These are phyloP conservation scores for Penicillium palitans DNA, from an alignment of 2,329 filamentous ascomycete genomes.

Conservation along the genomic window DNA sequence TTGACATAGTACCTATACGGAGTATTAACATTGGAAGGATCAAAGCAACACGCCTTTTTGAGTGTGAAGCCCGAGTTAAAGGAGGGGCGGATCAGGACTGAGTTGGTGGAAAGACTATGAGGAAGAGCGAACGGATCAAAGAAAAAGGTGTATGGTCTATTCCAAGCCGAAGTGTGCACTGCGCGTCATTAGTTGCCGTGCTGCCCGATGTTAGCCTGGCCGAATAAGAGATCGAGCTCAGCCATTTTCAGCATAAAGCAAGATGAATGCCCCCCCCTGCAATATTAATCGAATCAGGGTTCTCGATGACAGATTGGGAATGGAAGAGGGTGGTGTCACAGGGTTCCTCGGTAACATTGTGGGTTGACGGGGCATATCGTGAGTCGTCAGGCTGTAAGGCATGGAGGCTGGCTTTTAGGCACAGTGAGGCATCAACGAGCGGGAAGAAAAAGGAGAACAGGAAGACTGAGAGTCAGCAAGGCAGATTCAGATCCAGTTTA, in stretches of 20 bases:
- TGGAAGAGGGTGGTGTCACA: conserved; percentile 22
- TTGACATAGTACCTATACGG: neutral
- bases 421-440: conserved; percentile 8
- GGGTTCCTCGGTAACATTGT: conserved; percentile 21
- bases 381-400: conserved; percentile 27
- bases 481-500: conserved; percentile 1
- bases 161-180: conserved; percentile 9
- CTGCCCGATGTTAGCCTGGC: conserved; percentile 20
- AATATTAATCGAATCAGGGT: neutral
- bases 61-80: neutral
- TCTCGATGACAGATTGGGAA: neutral
- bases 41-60: neutral
- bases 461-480: neutral
- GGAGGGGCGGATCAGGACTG: conserved; percentile 19
- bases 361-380: conserved; percentile 23
- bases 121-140: neutral
- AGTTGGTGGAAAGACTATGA: conserved; percentile 19
- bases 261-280: neutral
- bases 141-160: conserved; percentile 1
- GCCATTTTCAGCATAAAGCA: neutral
- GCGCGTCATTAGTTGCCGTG: conserved; percentile 21
- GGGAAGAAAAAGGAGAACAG: conserved; percentile 1
- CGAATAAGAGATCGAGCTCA: conserved; percentile 2
- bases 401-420: conserved; percentile 17
- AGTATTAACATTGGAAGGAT: neutral